A percentile compares a stretch with the other conserved stretches of the same genome.
Conservation (phyloP, 1,284 basidiomycete genomes). For the Ustilago crameri region DNA sequence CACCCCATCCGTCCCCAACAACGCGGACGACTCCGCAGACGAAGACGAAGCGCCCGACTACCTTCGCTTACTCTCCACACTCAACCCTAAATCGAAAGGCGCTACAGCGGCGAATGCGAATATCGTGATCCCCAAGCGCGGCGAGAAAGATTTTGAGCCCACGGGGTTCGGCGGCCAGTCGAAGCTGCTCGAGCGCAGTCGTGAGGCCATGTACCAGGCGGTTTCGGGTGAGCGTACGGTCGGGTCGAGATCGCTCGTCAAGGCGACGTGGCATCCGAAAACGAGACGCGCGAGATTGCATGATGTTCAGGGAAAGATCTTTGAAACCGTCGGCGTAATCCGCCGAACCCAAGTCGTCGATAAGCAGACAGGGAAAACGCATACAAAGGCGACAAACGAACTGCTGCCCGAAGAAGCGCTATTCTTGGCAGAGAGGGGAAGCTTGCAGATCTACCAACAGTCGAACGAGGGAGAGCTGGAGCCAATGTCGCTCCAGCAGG, state of each 20-base stretch:
- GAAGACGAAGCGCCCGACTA: slow-evolving; percentile 53
- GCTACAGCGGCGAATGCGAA: neutral
- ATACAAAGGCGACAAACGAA: slow-evolving; percentile 70
- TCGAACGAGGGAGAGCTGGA: slow-evolving; percentile 68
- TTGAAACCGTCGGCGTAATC: slow-evolving; percentile 57
- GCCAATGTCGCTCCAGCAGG: slow-evolving; percentile 87
- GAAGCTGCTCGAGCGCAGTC: slow-evolving; percentile 82
- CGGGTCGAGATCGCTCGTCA: slow-evolving; percentile 44
- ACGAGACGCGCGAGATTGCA: slow-evolving; percentile 54
- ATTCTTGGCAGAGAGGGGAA: slow-evolving; percentile 81
- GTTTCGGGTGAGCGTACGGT: slow-evolving; percentile 75
- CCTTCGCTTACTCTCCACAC: slow-evolving; percentile 34
- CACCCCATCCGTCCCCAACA: neutral
- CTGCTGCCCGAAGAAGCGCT: slow-evolving; percentile 92
- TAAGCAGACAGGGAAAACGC: slow-evolving; percentile 6
- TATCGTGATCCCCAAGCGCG: slow-evolving; percentile 61
- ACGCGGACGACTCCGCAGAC: slow-evolving; percentile 28
- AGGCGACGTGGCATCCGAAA: slow-evolving; percentile 56
- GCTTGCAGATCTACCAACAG: slow-evolving; percentile 31
- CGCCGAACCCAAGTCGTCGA: slow-evolving; percentile 9
- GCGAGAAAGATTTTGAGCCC: slow-evolving; percentile 79
- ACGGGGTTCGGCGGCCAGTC: slow-evolving; percentile 74
- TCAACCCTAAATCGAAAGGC: slow-evolving; percentile 32
- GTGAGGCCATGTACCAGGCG: slow-evolving; percentile 85
- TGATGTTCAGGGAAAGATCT: slow-evolving; percentile 57